Conservation (phyloP, 352 stramenopile species). For the Phytophthora europaea region DNA sequence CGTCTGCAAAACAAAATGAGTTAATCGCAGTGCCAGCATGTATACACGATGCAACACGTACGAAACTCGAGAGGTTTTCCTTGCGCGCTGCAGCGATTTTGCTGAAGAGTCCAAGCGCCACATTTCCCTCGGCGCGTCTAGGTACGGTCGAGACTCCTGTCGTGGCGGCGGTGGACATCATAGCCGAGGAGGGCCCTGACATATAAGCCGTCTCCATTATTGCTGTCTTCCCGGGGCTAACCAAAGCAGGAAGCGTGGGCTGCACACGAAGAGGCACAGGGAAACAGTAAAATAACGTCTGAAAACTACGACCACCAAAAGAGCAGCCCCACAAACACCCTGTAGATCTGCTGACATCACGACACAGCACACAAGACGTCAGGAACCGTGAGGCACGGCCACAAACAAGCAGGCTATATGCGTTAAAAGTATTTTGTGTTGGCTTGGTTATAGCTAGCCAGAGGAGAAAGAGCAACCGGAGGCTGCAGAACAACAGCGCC, state of each 20-base stretch:
- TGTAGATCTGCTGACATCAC: slow-evolving; percentile 1
- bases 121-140: slow-evolving; percentile 45
- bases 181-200: slow-evolving; percentile 18
- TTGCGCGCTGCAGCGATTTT: slow-evolving; percentile 81
- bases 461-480: slow-evolving; percentile 18
- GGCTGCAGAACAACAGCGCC: slow-evolving; percentile 26
- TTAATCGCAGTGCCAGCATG: background rate
- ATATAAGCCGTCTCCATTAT: slow-evolving; percentile 38
- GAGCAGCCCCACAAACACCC: background rate
- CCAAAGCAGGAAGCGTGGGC: slow-evolving; percentile 1
- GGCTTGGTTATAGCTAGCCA: slow-evolving; percentile 43
- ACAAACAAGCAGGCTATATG: slow-evolving; percentile 9
- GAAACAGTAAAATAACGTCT: slow-evolving; percentile 36
- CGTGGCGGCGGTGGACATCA: slow-evolving; percentile 14
- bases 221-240: background rate
- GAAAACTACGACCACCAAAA: slow-evolving; percentile 1
- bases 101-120: slow-evolving; percentile 75
- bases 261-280: slow-evolving; percentile 27
- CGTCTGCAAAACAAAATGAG: slow-evolving; percentile 13
- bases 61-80: slow-evolving; percentile 67
- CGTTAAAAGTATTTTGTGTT: slow-evolving; percentile 48
- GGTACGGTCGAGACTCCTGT: slow-evolving; percentile 14
- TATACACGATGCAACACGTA: slow-evolving; percentile 23
- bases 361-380: slow-evolving; percentile 12
- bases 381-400: slow-evolving; percentile 2